Evolutionary conservation across 1,284 basidiomycete genomes (phyloP).

Genomic region (Cryptococcus sp.): DNA sequence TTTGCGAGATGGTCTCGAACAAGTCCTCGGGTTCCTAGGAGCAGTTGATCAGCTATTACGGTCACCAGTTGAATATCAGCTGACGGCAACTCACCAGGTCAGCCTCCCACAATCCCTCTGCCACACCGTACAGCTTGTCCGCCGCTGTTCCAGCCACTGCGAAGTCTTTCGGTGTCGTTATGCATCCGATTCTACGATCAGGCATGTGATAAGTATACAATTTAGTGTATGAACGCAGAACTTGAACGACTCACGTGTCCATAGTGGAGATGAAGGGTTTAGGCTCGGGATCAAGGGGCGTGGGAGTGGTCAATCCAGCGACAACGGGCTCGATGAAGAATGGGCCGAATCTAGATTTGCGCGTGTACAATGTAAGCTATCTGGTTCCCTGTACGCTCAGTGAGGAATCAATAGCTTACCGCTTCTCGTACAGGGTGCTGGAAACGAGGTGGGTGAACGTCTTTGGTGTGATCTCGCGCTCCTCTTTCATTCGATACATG

Average conservation of each 20-base stretch:
- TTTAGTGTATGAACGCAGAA: background rate
- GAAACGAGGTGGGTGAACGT: slow-evolving; percentile 95
- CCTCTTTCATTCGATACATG: slow-evolving; percentile 99
- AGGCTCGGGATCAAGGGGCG: slow-evolving; percentile 64
- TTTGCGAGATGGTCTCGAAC: slow-evolving; percentile 98
- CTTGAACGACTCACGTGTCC: slow-evolving; percentile 65
- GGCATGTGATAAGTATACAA: slow-evolving; percentile 3
- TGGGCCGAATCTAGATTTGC: slow-evolving; percentile 70
- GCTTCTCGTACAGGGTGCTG: slow-evolving; percentile 94
- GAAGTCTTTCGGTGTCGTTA: slow-evolving; percentile 69
- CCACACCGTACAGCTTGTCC: slow-evolving; percentile 93
- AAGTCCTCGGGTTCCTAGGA: slow-evolving; percentile 83
- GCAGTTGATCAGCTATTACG: background rate
- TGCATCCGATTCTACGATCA: slow-evolving; percentile 71
- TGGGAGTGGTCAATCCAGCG: slow-evolving; percentile 72
- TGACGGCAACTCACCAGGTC: slow-evolving; percentile 63
- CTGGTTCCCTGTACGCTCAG: too few species aligned
- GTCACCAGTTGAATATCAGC: background rate
- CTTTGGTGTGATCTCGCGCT: slow-evolving; percentile 93
- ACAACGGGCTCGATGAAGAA: slow-evolving; percentile 98
- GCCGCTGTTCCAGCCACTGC: slow-evolving; percentile 94
- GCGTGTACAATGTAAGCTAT: background rate
- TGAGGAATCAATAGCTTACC: too few species aligned
- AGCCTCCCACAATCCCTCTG: slow-evolving; percentile 98
- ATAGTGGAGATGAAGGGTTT: slow-evolving; percentile 96